These are phyloP conservation scores for Aspergillus sp. DNA, from an alignment of 2,329 filamentous ascomycete species.

Conservation along the genomic window DNA sequence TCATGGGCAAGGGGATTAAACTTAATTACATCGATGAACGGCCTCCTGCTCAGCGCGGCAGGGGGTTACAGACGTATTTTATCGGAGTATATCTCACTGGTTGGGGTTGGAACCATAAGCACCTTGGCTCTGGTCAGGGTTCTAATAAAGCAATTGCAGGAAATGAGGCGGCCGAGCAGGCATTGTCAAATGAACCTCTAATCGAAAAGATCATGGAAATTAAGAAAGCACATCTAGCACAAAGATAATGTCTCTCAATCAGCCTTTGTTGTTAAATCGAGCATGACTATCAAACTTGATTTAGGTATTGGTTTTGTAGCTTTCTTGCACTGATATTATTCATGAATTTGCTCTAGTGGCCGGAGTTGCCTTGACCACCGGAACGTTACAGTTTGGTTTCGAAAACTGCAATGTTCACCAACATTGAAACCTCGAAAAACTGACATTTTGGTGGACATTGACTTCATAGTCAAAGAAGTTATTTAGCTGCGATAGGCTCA, in stretches of 20 bases:
- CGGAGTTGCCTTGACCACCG: too few relatives aligned
- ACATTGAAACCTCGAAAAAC: too few relatives aligned
- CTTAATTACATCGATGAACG: conserved; percentile 60
- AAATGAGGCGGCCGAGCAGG: conserved; percentile 46
- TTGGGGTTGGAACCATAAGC: conserved; percentile 48
- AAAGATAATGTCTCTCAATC: background rate
- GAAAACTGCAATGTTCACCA: too few relatives aligned
- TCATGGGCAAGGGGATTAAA: conserved; percentile 60
- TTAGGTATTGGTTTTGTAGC: too few relatives aligned
- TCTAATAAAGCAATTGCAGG: conserved; percentile 49
- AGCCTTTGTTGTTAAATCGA: background rate
- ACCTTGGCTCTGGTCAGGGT: conserved; percentile 49
- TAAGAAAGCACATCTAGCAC: conserved; percentile 29
- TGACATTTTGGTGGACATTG: too few relatives aligned
- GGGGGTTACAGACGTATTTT: conserved; percentile 45
- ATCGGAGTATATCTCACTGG: conserved; percentile 52
- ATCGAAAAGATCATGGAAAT: conserved; percentile 42
- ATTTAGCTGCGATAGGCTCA: too few relatives aligned
- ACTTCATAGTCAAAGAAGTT: too few relatives aligned
- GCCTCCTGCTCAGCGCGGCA: conserved; percentile 33
- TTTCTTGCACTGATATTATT: too few relatives aligned
- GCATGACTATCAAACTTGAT: background rate
- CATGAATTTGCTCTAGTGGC: too few relatives aligned
- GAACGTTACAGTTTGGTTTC: too few relatives aligned
- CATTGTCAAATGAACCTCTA: conserved; percentile 41